Percentiles rank a stretch among this genome's conserved stretches.
Conservation (phyloP, 2,329 filamentous ascomycete species). For the Pezicula neosporulosa region DNA sequence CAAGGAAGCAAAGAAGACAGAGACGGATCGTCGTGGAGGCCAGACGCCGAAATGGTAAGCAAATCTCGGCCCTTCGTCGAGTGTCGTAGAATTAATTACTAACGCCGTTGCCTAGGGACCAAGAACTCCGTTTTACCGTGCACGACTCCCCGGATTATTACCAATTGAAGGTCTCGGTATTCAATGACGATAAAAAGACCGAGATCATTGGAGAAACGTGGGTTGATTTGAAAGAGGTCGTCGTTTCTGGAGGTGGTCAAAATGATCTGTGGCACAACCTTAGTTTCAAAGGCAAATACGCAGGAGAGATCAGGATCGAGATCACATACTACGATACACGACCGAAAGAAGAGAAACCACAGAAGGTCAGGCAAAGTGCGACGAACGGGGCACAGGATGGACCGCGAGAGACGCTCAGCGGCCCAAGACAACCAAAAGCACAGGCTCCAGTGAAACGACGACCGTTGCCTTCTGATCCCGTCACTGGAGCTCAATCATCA, state of each 20-base stretch:
- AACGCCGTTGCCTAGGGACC: conserved; percentile 65
- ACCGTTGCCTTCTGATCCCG: conserved; percentile 76
- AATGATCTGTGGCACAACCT: conserved; percentile 89
- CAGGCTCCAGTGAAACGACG: conserved; percentile 72
- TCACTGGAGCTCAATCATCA: conserved; percentile 45
- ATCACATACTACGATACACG: conserved; percentile 93
- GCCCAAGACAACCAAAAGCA: conserved; percentile 42
- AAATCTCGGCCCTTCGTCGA: background rate
- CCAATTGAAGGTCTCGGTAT: conserved; percentile 90
- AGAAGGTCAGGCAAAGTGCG: conserved; percentile 40
- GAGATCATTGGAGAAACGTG: conserved; percentile 94
- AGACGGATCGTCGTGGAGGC: conserved; percentile 87
- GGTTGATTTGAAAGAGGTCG: conserved; percentile 77
- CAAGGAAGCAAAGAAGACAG: conserved; percentile 97
- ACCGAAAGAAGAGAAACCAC: conserved; percentile 72
- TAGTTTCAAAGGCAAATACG: conserved; percentile 89
- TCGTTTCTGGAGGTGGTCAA: conserved; percentile 86
- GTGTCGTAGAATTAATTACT: conserved; percentile 2
- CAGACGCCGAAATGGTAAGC: conserved; percentile 92
- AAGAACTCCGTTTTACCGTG: conserved; percentile 92
- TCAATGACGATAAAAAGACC: conserved; percentile 98
- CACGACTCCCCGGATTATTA: conserved; percentile 97
- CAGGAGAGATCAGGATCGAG: conserved; percentile 90
- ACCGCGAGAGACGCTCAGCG: conserved; percentile 31
- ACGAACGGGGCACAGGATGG: conserved; percentile 29